A percentile compares a stretch with the other conserved stretches of the same genome.
These are phyloP conservation scores for Verticillium nubilum DNA, from an alignment of 2,329 filamentous ascomycete genomes.

Conservation along the genomic window DNA sequence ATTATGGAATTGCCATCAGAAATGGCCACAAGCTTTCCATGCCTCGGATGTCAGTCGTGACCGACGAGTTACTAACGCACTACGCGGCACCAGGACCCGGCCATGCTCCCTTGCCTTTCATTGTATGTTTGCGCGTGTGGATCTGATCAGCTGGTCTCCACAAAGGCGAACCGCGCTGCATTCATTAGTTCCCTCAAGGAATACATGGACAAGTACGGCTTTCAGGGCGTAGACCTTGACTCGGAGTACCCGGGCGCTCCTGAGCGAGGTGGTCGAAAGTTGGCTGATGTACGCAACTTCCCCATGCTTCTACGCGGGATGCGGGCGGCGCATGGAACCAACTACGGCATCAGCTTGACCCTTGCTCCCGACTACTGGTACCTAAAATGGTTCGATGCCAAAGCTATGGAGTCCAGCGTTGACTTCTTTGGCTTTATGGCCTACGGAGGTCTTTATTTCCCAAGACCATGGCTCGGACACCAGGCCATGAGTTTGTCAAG, in stretches of 20 bases:
- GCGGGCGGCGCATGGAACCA: not conserved
- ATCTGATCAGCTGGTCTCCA: too few species aligned
- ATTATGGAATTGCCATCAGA: too few species aligned
- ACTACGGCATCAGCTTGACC: slow-evolving; percentile 34
- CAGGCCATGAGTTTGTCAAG: too few species aligned
- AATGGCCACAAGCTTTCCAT: too few species aligned
- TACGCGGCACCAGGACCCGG: too few species aligned
- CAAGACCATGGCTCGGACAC: too few species aligned
- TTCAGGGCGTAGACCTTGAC: slow-evolving; percentile 40
- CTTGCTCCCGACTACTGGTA: slow-evolving; percentile 32
- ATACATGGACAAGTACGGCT: slow-evolving; percentile 34
- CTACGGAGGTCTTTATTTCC: too few species aligned
- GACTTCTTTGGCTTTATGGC: slow-evolving; percentile 31
- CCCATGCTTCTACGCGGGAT: not conserved
- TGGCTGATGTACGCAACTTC: not conserved
- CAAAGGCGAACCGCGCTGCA: too few species aligned
- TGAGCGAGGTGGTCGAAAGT: not conserved
- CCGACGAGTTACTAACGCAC: too few species aligned
- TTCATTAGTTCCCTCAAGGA: slow-evolving; percentile 29
- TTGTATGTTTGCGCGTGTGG: too few species aligned
- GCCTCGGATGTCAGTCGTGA: too few species aligned
- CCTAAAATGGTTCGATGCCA: slow-evolving; percentile 27
- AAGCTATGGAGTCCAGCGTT: slow-evolving; percentile 29
- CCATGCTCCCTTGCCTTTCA: too few species aligned
- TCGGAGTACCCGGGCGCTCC: slow-evolving; percentile 29